These are phyloP conservation scores for Podospora pseudocomata DNA, from an alignment of 495 filamentous ascomycete species.

Conservation along the genomic window DNA sequence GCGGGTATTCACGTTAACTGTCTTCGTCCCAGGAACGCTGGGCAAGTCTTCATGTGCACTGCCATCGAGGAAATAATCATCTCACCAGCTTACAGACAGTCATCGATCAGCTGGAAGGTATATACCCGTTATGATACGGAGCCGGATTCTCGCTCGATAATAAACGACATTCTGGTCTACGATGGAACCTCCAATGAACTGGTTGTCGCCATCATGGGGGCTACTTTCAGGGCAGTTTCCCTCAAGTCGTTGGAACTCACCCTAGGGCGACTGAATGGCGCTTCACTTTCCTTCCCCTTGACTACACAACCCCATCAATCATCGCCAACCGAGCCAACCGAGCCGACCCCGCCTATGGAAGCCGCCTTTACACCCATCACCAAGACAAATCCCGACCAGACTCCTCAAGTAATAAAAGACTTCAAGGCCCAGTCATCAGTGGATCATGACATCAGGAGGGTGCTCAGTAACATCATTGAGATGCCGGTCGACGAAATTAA, in stretches of 20 bases:
- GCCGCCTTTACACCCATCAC: not conserved
- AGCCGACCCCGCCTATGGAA: not conserved
- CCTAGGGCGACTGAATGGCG: not conserved
- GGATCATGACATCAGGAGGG: not conserved
- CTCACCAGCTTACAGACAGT: slow-evolving; percentile 3
- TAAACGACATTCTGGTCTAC: not conserved
- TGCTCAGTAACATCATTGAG: slow-evolving; percentile 15
- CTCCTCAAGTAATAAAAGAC: too few species aligned
- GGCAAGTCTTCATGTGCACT: slow-evolving; percentile 17
- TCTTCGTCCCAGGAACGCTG: not conserved
- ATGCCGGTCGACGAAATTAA: not conserved
- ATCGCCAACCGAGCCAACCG: not conserved
- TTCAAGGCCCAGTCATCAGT: too few species aligned
- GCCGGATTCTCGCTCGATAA: not conserved
- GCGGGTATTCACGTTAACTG: slow-evolving; percentile 36
- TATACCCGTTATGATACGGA: slow-evolving; percentile 31
- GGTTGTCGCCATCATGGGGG: not conserved
- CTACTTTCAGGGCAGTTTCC: not conserved
- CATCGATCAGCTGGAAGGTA: slow-evolving; percentile 15
- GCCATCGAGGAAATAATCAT: slow-evolving; percentile 17
- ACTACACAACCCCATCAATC: too few species aligned
- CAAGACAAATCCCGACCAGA: not conserved
- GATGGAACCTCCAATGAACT: not conserved
- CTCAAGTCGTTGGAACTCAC: not conserved
- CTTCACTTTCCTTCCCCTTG: not conserved